phyloP scores from a whole-genome alignment of 2,329 filamentous ascomycete species.

The Chaetomium sp. region DNA sequence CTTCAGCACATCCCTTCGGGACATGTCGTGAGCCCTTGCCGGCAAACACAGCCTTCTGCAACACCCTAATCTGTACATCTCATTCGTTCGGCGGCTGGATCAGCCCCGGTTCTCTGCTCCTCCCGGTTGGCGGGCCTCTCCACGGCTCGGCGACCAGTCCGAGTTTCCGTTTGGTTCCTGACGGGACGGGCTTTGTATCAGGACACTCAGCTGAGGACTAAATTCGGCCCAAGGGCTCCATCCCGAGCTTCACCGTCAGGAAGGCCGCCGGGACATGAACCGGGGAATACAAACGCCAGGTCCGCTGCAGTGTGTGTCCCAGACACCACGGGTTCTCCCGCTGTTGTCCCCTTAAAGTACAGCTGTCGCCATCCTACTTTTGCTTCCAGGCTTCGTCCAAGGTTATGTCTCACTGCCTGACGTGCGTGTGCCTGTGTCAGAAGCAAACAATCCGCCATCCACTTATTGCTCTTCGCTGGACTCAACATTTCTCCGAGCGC shows the following conservation, averaged over 20 bases:
- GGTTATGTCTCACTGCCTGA: slow-evolving; percentile 34
- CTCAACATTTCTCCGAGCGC: slow-evolving; percentile 21
- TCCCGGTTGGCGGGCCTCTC: slow-evolving; percentile 16
- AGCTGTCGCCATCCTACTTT: slow-evolving; percentile 27
- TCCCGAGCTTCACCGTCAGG: slow-evolving; percentile 18
- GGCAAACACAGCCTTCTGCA: slow-evolving; percentile 27
- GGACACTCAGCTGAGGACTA: slow-evolving; percentile 6
- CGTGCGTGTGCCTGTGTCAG: slow-evolving; percentile 28
- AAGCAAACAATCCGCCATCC: slow-evolving; percentile 30
- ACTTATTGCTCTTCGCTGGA: slow-evolving; percentile 7
- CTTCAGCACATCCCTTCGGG: slow-evolving; percentile 25
- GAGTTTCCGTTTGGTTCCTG: slow-evolving; percentile 21
- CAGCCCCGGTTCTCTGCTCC: slow-evolving; percentile 19
- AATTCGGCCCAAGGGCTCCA: neutral
- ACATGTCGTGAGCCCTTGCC: slow-evolving; percentile 28
- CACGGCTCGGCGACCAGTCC: slow-evolving; percentile 17
- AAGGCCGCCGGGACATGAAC: slow-evolving; percentile 26
- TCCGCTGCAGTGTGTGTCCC: slow-evolving; percentile 31
- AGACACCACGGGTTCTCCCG: slow-evolving; percentile 32
- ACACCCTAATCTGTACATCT: slow-evolving; percentile 10
- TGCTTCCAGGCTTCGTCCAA: slow-evolving; percentile 17
- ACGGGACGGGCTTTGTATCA: slow-evolving; percentile 28
- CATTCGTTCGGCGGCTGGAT: slow-evolving; percentile 25
- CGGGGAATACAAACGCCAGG: slow-evolving; percentile 35
- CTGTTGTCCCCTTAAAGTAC: slow-evolving; percentile 33